Conservation (phyloP, 176 grass and related monocot species). For the Musa troglodytarum region DNA sequence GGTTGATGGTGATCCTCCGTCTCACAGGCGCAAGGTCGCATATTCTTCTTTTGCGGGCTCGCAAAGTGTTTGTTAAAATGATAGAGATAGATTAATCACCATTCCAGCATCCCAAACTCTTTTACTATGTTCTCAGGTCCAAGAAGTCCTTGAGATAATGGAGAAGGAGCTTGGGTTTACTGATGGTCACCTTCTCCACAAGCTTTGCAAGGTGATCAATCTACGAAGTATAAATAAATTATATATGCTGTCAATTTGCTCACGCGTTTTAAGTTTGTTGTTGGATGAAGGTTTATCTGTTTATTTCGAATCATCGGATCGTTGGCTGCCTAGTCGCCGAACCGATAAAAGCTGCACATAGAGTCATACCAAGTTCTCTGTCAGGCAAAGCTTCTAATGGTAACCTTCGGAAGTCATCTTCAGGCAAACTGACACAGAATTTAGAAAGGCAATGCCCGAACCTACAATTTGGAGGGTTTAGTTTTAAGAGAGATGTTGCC, state of each 20-base stretch:
- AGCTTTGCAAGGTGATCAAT: constrained; percentile 61
- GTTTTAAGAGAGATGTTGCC: constrained; percentile 69
- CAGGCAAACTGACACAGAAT: not conserved
- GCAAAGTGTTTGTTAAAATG: not conserved
- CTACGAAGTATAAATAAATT: not conserved
- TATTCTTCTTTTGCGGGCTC: not conserved
- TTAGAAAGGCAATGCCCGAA: constrained; percentile 29
- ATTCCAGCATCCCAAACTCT: not conserved
- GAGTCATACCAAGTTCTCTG: constrained; percentile 38
- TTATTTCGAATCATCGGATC: constrained; percentile 66
- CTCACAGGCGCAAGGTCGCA: constrained; percentile 42
- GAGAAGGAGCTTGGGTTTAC: constrained; percentile 78
- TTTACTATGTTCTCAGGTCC: constrained; percentile 33
- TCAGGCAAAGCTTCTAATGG: not conserved
- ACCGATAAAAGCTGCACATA: constrained; percentile 75
- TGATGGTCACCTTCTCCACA: constrained; percentile 57
- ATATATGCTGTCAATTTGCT: not conserved
- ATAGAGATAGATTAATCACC: not conserved
- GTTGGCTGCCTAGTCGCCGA: constrained; percentile 73
- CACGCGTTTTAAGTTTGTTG: not conserved
- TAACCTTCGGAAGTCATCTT: not conserved
- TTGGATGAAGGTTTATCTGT: constrained; percentile 57
- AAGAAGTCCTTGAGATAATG: constrained; percentile 54
- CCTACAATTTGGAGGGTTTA: constrained; percentile 62
- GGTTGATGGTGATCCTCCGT: constrained; percentile 24